Percentiles rank a stretch among this genome's conserved stretches.
Conservation (phyloP, 2,329 filamentous ascomycete genomes). For the Trichophaea hybrida region DNA sequence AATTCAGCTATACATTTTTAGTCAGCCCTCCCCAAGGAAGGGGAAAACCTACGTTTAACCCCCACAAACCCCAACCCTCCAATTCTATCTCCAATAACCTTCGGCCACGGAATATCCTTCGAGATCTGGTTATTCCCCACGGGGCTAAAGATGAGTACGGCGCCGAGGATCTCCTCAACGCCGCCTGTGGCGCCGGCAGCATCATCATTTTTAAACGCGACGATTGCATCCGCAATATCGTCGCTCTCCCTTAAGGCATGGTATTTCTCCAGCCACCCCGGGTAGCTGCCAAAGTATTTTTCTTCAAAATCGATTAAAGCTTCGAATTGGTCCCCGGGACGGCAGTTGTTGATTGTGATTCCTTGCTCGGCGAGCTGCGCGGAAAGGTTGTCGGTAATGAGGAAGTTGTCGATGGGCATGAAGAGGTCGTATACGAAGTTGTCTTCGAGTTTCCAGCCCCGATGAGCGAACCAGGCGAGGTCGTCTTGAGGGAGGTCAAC, state of each 20-base stretch:
- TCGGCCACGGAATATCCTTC: slow-evolving; percentile 28
- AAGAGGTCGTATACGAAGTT: slow-evolving; percentile 24
- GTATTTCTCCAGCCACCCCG: slow-evolving; percentile 28
- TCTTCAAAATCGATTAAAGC: slow-evolving; percentile 27
- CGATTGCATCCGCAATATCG: slow-evolving; percentile 27
- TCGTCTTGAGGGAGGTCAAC: slow-evolving; percentile 24
- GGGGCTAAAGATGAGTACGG: slow-evolving; percentile 26
- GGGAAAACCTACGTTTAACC: slow-evolving; percentile 24
- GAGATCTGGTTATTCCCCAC: slow-evolving; percentile 27
- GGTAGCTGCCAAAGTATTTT: slow-evolving; percentile 26
- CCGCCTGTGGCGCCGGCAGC: background rate
- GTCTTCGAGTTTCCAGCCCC: slow-evolving; percentile 26
- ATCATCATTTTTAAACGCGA: slow-evolving; percentile 24
- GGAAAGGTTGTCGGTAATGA: slow-evolving; percentile 19
- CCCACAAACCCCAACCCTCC: slow-evolving; percentile 27
- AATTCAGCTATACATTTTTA: slow-evolving; percentile 19
- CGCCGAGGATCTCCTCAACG: slow-evolving; percentile 22
- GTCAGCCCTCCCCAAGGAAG: background rate
- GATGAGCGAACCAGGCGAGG: slow-evolving; percentile 26
- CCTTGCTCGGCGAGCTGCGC: slow-evolving; percentile 22
- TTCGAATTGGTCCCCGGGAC: slow-evolving; percentile 22
- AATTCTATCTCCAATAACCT: slow-evolving; percentile 26
- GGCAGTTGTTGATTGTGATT: slow-evolving; percentile 25
- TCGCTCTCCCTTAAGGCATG: slow-evolving; percentile 25
- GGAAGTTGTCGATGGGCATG: slow-evolving; percentile 25